These are phyloP conservation scores for Seminavis robusta DNA, from an alignment of 108 stramenopile genomes.

Conservation along the genomic window DNA sequence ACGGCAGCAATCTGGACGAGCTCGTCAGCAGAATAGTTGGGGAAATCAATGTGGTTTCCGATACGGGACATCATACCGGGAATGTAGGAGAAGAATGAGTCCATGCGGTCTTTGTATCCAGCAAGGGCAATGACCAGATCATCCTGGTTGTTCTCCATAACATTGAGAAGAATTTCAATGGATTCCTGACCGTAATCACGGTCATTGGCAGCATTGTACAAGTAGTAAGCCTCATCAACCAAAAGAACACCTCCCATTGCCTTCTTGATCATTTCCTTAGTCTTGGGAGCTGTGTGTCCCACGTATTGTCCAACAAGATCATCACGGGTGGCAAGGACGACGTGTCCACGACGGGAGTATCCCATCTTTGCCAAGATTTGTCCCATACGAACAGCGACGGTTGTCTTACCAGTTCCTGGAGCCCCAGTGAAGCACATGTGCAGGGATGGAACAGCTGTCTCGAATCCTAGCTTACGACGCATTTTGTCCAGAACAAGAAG, in stretches of 20 bases:
- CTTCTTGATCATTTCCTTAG: conserved; percentile 99
- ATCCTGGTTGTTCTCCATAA: conserved; percentile 97
- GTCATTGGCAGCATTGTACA: conserved; percentile 97
- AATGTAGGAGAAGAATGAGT: conserved; percentile 98
- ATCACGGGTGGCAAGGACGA: conserved; percentile 96
- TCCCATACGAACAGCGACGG: conserved; percentile 97
- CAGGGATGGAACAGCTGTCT: conserved; percentile 94
- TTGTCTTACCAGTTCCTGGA: conserved; percentile 98
- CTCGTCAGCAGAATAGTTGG: conserved; percentile 95
- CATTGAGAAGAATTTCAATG: conserved; percentile 97
- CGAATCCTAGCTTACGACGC: conserved; percentile 96
- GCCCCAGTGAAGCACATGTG: conserved; percentile 99
- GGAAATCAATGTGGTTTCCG: conserved; percentile 99
- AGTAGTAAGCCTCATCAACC: conserved; percentile 99
- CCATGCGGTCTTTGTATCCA: conserved; percentile 99
- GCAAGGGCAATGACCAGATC: conserved; percentile 97
- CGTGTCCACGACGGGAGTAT: conserved; percentile 94
- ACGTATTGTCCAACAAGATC: conserved; percentile 98
- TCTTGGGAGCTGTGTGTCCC: conserved; percentile 98
- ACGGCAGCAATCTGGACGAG: conserved; percentile 90
- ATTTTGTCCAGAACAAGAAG: conserved; percentile 97
- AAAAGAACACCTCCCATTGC: conserved; percentile 95
- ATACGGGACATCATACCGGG: conserved; percentile 98
- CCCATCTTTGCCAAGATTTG: conserved; percentile 98
- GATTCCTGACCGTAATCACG: conserved; percentile 99